Percentiles rank a stretch among this genome's conserved stretches.
phyloP scores from a whole-genome alignment of 2,329 filamentous ascomycete genomes.

The Fusarium virguliforme region DNA sequence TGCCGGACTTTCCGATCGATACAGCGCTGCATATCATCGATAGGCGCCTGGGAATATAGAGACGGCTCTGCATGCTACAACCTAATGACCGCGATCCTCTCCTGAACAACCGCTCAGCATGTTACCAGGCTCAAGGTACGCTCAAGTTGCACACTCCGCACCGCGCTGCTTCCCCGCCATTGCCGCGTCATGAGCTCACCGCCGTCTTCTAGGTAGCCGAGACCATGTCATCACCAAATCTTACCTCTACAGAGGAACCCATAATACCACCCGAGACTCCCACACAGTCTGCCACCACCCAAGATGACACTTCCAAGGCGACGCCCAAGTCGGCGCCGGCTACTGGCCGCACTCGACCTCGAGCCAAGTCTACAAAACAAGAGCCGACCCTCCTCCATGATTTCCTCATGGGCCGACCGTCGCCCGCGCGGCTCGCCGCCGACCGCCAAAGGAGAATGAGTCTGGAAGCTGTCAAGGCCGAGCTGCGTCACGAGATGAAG shows the following conservation, averaged over 20 bases:
- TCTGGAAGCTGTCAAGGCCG: constrained; percentile 72
- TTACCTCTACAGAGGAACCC: constrained; percentile 48
- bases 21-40: background rate
- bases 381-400: constrained; percentile 68
- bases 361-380: constrained; percentile 59
- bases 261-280: constrained; percentile 48
- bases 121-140: constrained; percentile 50
- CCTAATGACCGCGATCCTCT: constrained; percentile 20
- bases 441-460: constrained; percentile 70
- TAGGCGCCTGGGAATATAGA: constrained; percentile 15
- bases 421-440: constrained; percentile 69
- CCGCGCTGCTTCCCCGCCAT: constrained; percentile 14
- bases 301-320: constrained; percentile 41
- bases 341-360: constrained; percentile 52
- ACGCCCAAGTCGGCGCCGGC: constrained; percentile 64
- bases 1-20: constrained; percentile 29
- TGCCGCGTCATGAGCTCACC: constrained; percentile 37
- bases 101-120: constrained; percentile 48
- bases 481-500: constrained; percentile 69
- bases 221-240: constrained; percentile 51
- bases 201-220: constrained; percentile 42
- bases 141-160: constrained; percentile 10
- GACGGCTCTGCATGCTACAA: background rate
- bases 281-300: constrained; percentile 30
- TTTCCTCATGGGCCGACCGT: constrained; percentile 71